A percentile compares a stretch with the other conserved stretches of the same genome.
These are phyloP conservation scores for Myochromella boudieri DNA, from an alignment of 768 basidiomycete species.

Conservation along the genomic window DNA sequence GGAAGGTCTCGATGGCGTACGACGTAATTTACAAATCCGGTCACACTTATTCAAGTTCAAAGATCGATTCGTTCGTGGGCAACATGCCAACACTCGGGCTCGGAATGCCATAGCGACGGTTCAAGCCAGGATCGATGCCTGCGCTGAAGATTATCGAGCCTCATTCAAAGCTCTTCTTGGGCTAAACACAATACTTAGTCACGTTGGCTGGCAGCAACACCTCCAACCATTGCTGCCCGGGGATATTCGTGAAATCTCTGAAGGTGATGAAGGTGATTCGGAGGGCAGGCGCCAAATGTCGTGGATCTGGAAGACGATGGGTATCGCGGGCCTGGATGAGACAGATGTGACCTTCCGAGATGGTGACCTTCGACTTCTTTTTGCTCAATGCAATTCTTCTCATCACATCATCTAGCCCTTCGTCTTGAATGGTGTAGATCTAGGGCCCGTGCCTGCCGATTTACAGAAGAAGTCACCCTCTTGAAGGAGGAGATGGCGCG, in stretches of 20 bases:
- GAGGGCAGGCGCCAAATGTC: constrained; percentile 8
- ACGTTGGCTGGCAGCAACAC: constrained; percentile 1
- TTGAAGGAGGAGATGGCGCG: too few species aligned
- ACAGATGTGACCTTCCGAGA: constrained; percentile 1
- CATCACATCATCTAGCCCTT: constrained; percentile 1
- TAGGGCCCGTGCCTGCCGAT: too few species aligned
- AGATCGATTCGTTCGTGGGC: constrained; percentile 10
- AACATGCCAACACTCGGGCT: constrained; percentile 7
- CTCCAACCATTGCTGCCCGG: background rate
- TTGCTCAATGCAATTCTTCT: background rate
- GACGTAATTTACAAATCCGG: constrained; percentile 5
- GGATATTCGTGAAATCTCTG: constrained; percentile 3
- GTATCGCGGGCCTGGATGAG: background rate
- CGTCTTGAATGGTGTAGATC: too few species aligned
- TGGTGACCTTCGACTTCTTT: background rate
- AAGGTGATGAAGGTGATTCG: constrained; percentile 1
- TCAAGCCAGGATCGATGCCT: background rate
- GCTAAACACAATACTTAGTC: background rate
- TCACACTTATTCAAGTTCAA: constrained; percentile 12
- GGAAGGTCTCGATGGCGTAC: constrained; percentile 8
- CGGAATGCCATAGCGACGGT: background rate
- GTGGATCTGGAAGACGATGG: constrained; percentile 13
- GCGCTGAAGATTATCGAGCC: constrained; percentile 6
- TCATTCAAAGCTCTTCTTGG: background rate
- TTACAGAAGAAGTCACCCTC: too few species aligned